Conservation (phyloP, 2,329 filamentous ascomycete species). For the Fusarium nematophilum region DNA sequence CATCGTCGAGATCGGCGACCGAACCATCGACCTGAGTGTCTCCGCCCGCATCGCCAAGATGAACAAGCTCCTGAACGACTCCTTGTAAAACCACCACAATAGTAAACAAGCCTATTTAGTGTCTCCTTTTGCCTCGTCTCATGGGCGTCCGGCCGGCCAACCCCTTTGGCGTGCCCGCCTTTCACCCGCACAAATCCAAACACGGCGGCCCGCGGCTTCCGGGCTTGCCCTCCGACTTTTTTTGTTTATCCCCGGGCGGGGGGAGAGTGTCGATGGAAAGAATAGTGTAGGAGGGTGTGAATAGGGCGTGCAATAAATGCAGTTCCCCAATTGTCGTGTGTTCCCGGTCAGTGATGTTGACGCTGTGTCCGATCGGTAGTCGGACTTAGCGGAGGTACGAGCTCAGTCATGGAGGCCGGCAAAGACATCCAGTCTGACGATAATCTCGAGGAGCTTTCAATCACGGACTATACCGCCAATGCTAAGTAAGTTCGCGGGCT, state of each 20-base stretch:
- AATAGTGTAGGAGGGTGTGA: slow-evolving; percentile 47
- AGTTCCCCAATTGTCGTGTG: slow-evolving; percentile 34
- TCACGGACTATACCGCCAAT: too few species aligned
- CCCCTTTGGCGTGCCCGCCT: background rate
- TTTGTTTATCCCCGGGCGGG: slow-evolving; percentile 34
- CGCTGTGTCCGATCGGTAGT: background rate
- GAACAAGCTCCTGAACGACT: slow-evolving; percentile 98
- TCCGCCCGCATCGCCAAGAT: slow-evolving; percentile 95
- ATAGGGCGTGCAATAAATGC: slow-evolving; percentile 46
- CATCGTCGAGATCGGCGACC: slow-evolving; percentile 95
- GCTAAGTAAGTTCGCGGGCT: too few species aligned
- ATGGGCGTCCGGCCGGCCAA: slow-evolving; percentile 16
- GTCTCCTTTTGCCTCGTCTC: slow-evolving; percentile 36
- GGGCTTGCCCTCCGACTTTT: slow-evolving; percentile 30
- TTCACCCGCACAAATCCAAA: slow-evolving; percentile 18
- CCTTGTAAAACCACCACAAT: slow-evolving; percentile 77
- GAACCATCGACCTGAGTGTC: slow-evolving; percentile 97
- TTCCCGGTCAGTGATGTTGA: slow-evolving; percentile 16
- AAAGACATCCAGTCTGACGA: too few species aligned
- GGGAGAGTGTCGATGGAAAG: slow-evolving; percentile 44
- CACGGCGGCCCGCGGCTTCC: slow-evolving; percentile 23
- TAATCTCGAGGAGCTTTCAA: too few species aligned
- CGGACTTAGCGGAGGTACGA: slow-evolving; percentile 14
- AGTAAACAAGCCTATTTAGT: slow-evolving; percentile 44
- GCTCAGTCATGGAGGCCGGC: too few species aligned